These are phyloP conservation scores for Aspergillus bertholletiae DNA, from an alignment of 495 filamentous ascomycete species.

Conservation along the genomic window DNA sequence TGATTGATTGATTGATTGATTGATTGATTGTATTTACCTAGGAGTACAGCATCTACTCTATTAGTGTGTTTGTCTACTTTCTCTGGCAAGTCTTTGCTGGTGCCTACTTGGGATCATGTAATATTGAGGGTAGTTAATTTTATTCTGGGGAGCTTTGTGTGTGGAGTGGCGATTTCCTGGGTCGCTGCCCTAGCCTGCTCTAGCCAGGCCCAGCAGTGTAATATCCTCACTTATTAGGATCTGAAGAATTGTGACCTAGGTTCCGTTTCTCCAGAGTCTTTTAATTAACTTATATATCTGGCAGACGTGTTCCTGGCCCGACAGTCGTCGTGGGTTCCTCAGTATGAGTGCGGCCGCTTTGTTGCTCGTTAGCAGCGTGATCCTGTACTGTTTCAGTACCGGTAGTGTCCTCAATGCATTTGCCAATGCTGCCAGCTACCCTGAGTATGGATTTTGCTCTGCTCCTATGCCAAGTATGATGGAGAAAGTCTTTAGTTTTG, in stretches of 20 bases:
- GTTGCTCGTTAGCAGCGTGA: conserved; percentile 19
- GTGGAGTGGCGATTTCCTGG: conserved; percentile 10
- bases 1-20: too few species aligned
- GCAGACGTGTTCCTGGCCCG: conserved; percentile 14
- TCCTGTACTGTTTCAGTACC: conserved; percentile 10
- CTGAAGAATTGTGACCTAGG: conserved; percentile 12
- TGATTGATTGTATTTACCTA: too few species aligned
- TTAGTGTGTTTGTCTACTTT: conserved; percentile 24
- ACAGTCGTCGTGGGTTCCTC: conserved; percentile 19
- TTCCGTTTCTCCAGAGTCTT: conserved; percentile 18
- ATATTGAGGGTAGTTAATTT: too few species aligned
- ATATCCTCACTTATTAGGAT: conserved; percentile 15
- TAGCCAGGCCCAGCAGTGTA: conserved; percentile 21
- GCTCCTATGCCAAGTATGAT: too few species aligned
- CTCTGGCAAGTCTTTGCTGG: conserved; percentile 16
- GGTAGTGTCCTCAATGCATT: conserved; percentile 13
- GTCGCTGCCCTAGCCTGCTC: conserved; percentile 20
- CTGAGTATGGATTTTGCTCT: conserved; percentile 18
- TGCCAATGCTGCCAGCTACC: conserved; percentile 17
- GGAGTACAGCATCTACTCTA: conserved; percentile 27
- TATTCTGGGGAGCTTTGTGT: too few species aligned
- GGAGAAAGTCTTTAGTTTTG: too few species aligned
- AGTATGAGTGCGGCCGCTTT: conserved; percentile 20
- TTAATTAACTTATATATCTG: conserved; percentile 19
- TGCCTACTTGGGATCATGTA: conserved; percentile 14